Conservation (phyloP, 495 filamentous ascomycete species). For the Glonium stellatum region DNA sequence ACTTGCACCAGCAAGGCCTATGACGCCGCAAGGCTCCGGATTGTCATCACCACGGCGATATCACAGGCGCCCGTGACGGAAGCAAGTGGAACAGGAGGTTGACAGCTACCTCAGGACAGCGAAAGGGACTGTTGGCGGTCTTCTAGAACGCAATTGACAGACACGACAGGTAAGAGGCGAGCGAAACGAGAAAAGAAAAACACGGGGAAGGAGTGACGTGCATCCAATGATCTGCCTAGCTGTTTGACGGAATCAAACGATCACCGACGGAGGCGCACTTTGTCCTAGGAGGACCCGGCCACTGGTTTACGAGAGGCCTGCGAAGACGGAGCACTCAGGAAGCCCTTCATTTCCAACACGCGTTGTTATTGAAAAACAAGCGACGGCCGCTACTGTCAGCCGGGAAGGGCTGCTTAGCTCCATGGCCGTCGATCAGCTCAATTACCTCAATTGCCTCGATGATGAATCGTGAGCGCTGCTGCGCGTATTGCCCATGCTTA, state of each 20-base stretch:
- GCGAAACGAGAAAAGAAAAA: not conserved
- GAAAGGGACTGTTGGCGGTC: not conserved
- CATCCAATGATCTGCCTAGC: constrained; percentile 2
- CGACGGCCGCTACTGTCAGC: not conserved
- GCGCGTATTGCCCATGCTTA: no score
- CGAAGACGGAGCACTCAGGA: constrained; percentile 1
- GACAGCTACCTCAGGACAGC: not conserved
- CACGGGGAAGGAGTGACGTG: not conserved
- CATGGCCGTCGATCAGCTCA: not conserved
- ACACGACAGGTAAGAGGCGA: not conserved
- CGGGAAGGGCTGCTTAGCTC: not conserved
- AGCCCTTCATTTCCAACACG: constrained; percentile 21
- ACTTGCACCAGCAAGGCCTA: not conserved
- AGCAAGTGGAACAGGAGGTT: not conserved
- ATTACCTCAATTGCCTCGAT: no score
- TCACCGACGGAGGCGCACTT: not conserved
- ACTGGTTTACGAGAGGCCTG: not conserved
- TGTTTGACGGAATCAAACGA: not conserved
- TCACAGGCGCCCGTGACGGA: not conserved
- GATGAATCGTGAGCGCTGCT: no score
- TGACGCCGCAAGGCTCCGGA: not conserved
- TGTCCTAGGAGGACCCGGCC: not conserved
- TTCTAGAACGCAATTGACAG: constrained; percentile 1
- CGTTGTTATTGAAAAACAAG: constrained; percentile 19
- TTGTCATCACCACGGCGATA: not conserved